A percentile compares a stretch with the other conserved stretches of the same genome.
phyloP scores from a whole-genome alignment of 176 grass and related monocot species.

The Raddia guianensis region DNA sequence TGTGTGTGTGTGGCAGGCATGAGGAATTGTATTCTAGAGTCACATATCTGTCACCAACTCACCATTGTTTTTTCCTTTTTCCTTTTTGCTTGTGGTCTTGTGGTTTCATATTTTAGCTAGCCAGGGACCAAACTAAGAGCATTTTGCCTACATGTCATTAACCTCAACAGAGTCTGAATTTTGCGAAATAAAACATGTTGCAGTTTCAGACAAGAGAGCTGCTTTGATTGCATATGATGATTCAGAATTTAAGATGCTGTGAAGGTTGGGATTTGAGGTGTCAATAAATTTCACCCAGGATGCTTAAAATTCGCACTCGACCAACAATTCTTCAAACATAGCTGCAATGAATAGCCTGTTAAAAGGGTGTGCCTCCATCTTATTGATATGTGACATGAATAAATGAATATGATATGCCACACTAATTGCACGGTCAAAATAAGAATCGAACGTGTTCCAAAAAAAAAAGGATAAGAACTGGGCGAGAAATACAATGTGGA shows the following conservation, averaged over 20 bases:
- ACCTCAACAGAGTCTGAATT: neutral
- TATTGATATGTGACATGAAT: neutral
- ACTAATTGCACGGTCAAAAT: neutral
- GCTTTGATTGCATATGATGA: neutral
- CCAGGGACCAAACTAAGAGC: neutral
- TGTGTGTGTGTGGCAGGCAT: conserved; percentile 3
- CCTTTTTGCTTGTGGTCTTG: conserved; percentile 1
- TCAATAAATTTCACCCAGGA: neutral
- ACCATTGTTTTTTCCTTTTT: neutral
- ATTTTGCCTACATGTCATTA: neutral
- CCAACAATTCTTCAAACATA: neutral
- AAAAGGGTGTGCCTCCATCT: neutral
- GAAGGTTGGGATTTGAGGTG: neutral
- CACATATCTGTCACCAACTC: neutral
- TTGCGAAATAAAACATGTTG: neutral
- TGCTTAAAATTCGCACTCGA: conserved; percentile 28
- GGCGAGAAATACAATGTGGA: conserved; percentile 36
- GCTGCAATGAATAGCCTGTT: neutral
- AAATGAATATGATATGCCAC: neutral
- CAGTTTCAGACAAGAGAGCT: neutral
- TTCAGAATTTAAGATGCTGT: conserved; percentile 34
- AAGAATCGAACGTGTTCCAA: neutral
- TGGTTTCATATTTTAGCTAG: neutral
- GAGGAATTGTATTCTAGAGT: conserved; percentile 19
- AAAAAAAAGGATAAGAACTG: neutral